These are phyloP conservation scores for Leishmania guyanensis DNA, from an alignment of 208 protist genomes.

Conservation along the genomic window DNA sequence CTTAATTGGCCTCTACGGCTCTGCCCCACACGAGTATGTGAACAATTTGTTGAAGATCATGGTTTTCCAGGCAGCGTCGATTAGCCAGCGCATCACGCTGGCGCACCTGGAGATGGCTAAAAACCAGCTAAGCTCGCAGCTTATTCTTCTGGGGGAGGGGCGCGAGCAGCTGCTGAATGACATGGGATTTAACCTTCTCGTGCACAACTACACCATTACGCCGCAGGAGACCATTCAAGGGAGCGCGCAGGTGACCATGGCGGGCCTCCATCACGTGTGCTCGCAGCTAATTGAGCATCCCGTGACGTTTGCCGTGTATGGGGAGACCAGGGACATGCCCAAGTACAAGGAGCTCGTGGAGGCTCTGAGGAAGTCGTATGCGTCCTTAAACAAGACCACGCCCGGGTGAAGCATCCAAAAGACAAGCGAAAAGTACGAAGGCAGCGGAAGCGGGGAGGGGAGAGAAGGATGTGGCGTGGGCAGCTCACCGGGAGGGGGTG, in stretches of 20 bases:
- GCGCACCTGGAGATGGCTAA: constrained; percentile 87
- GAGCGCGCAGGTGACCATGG: constrained; percentile 68
- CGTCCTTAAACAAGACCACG: constrained; percentile 34
- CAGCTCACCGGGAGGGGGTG: background rate
- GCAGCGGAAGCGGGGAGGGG: background rate
- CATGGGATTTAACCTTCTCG: constrained; percentile 87
- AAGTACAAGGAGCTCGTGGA: constrained; percentile 56
- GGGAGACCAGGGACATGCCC: constrained; percentile 68
- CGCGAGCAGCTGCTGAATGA: constrained; percentile 86
- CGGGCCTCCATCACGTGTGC: constrained; percentile 65
- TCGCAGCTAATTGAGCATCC: constrained; percentile 66
- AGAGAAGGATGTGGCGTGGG: background rate
- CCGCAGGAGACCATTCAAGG: constrained; percentile 73
- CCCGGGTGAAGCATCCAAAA: background rate
- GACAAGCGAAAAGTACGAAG: background rate
- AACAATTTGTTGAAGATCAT: constrained; percentile 71
- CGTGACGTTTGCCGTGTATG: constrained; percentile 79
- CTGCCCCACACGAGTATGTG: constrained; percentile 78
- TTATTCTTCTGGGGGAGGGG: constrained; percentile 83
- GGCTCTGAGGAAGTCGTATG: constrained; percentile 55
- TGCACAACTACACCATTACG: constrained; percentile 83
- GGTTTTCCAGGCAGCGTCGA: constrained; percentile 76
- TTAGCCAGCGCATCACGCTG: constrained; percentile 77
- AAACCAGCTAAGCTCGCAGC: constrained; percentile 86
- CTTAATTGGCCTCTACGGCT: constrained; percentile 89